Conservation (phyloP, 768 basidiomycete genomes). For the Phaeotremella skinneri region DNA sequence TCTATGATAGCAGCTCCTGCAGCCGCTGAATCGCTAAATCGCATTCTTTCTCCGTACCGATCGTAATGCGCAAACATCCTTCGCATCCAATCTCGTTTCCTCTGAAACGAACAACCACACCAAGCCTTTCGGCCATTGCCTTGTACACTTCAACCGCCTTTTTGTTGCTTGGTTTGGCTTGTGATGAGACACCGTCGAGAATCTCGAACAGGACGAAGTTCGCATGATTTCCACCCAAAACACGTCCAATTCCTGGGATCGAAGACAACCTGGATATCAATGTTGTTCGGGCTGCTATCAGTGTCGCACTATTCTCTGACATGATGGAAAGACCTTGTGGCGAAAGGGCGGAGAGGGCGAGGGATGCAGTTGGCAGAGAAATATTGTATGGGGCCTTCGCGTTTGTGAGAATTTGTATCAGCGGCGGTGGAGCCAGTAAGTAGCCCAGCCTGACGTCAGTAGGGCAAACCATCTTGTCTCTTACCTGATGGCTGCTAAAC, state of each 20-base stretch:
- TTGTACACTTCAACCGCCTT: constrained; percentile 69
- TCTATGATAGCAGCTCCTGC: constrained; percentile 16
- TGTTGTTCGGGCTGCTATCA: constrained; percentile 61
- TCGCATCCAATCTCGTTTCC: constrained; percentile 81
- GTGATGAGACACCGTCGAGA: constrained; percentile 55
- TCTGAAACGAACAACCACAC: constrained; percentile 86
- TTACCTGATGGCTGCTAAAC: constrained; percentile 89
- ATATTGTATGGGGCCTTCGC: constrained; percentile 98
- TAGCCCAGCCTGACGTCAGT: constrained; percentile 68
- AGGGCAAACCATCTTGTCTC: constrained; percentile 32
- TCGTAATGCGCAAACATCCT: constrained; percentile 83
- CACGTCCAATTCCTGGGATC: constrained; percentile 57
- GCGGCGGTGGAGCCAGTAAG: constrained; percentile 79
- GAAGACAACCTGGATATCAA: constrained; percentile 59
- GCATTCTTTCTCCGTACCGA: constrained; percentile 83
- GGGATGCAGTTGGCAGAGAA: constrained; percentile 78
- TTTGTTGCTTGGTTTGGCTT: constrained; percentile 45
- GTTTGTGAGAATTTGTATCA: constrained; percentile 87
- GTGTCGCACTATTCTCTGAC: constrained; percentile 62
- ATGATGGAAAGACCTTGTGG: constrained; percentile 63
- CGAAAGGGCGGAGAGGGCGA: constrained; percentile 76
- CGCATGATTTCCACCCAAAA: constrained; percentile 78
- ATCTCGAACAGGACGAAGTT: constrained; percentile 88
- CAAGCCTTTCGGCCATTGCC: constrained; percentile 74
- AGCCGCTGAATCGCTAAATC: constrained; percentile 60